A percentile compares a stretch with the other conserved stretches of the same genome.
Evolutionary conservation across 805 yeast genomes (phyloP).

Genomic region (Cyberlindnera americana): DNA sequence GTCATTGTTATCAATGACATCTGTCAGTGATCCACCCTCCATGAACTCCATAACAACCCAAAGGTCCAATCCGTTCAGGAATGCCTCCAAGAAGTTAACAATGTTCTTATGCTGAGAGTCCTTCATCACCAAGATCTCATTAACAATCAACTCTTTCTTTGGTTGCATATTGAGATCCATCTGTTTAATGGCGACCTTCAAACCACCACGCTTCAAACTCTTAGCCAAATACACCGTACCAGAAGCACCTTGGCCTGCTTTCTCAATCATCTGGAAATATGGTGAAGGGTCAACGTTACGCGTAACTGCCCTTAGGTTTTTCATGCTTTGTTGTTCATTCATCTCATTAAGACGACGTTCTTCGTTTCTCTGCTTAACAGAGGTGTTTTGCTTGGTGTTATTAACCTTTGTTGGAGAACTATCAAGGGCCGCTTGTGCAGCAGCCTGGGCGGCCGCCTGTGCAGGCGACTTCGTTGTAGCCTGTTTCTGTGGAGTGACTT

Average conservation of each 20-base stretch:
- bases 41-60: constrained; percentile 99
- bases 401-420: constrained; percentile 18
- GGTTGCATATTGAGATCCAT: constrained; percentile 92
- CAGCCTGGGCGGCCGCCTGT: constrained; percentile 30
- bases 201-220: constrained; percentile 49
- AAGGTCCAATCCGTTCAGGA: constrained; percentile 63
- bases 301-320: constrained; percentile 78
- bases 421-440: constrained; percentile 34
- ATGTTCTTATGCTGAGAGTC: constrained; percentile 92
- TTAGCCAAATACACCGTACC: constrained; percentile 92
- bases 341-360: constrained; percentile 56
- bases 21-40: constrained; percentile 98
- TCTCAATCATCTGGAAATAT: constrained; percentile 68
- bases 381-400: constrained; percentile 24
- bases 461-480: constrained; percentile 19
- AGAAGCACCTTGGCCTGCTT: constrained; percentile 97
- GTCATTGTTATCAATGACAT: constrained; percentile 87
- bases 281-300: constrained; percentile 84
- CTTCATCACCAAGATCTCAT: constrained; percentile 95
- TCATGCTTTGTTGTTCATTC: constrained; percentile 86
- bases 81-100: constrained; percentile 91
- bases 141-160: constrained; percentile 89
- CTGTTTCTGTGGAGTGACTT: constrained; percentile 19
- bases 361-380: constrained; percentile 35
- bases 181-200: constrained; percentile 91